A percentile compares a stretch with the other conserved stretches of the same genome.
phyloP scores from a whole-genome alignment of 352 stramenopile species.

The Phytophthora hybrid region DNA sequence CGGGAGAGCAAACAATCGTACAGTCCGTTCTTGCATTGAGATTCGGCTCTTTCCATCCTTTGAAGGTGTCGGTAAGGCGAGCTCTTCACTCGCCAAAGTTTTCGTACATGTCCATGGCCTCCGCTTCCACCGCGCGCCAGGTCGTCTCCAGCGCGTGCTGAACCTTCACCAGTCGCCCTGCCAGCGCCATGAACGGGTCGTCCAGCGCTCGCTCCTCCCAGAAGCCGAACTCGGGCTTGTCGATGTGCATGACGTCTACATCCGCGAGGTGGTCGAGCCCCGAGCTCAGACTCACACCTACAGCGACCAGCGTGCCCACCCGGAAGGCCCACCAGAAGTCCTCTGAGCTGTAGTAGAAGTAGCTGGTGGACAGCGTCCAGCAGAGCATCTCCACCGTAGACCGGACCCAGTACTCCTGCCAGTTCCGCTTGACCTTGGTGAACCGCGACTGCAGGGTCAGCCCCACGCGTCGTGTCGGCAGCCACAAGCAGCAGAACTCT shows the following conservation, averaged over 20 bases:
- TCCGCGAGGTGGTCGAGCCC: constrained; percentile 69
- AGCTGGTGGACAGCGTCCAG: constrained; percentile 64
- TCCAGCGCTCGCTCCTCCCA: constrained; percentile 62
- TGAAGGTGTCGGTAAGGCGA: neutral
- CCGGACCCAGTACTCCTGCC: constrained; percentile 56
- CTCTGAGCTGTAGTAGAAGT: constrained; percentile 67
- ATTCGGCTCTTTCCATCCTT: constrained; percentile 17
- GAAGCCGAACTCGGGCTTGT: constrained; percentile 55
- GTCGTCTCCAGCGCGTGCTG: constrained; percentile 42
- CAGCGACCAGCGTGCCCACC: constrained; percentile 61
- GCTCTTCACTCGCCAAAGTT: constrained; percentile 62
- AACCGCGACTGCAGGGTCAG: constrained; percentile 82
- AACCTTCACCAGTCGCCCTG: constrained; percentile 48
- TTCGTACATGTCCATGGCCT: constrained; percentile 78
- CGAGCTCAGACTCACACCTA: constrained; percentile 58
- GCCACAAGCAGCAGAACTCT: constrained; percentile 84
- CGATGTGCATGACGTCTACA: constrained; percentile 55
- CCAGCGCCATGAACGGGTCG: constrained; percentile 59
- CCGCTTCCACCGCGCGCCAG: constrained; percentile 41
- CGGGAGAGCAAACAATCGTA: constrained; percentile 13
- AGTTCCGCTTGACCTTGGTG: constrained; percentile 67
- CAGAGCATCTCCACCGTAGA: constrained; percentile 72
- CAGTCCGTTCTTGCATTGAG: constrained; percentile 21
- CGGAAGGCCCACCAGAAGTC: constrained; percentile 63
- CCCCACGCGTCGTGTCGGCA: constrained; percentile 73